Base-by-base conservation (phyloP, 805 yeast species). In the Candida pseudoglaebosa region DNA sequence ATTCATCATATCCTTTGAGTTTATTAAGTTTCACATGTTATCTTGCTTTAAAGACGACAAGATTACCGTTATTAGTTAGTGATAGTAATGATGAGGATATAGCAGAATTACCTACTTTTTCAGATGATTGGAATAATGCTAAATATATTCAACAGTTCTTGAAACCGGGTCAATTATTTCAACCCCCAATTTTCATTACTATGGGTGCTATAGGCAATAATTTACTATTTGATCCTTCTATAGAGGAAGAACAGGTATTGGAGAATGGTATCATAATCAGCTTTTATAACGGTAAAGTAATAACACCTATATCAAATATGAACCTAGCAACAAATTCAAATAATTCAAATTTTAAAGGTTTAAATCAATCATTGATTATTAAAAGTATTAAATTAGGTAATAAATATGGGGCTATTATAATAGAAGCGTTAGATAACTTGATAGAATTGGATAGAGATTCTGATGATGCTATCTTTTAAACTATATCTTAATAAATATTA, bases 41-140 rank as follows among this genome's bases (percentile, higher is more conserved):
- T 58, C 70, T 88, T 44, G 96, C 98, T 1, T 69, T 91, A 48
- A 80, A 78, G 46, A 77, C 89, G 13, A 83, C 97, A 2, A 71
- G 71, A 41, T 67, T 90, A 37, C 97, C 97, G 4, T 68, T 78
- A 33, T 62, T 88, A 38, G 67, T 78, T 2, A 84, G 95, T 12
- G 77, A 80, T 22, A 78, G 79, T 22, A 80, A 85, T 52, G 84
- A 79, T 47, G 80, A 76, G 40, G 80, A 80, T 42, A 77, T 87
- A 15, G 95, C 84, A 55, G 96, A 90, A 58, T 82, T 85, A 45
- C 97, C 97, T 1, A 83, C 87, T 0, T 90, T 91, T 52, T 80
- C 90, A 29, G 97, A 90, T 52, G 95, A 88, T 48, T 91, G 84
- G 90, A 82, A 70, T 52, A 67, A 65, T 43, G 77, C 82, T 19